Percentiles rank a stretch among this genome's conserved stretches.
phyloP scores from a whole-genome alignment of 805 yeast genomes.

The Komagataella ulmi region DNA sequence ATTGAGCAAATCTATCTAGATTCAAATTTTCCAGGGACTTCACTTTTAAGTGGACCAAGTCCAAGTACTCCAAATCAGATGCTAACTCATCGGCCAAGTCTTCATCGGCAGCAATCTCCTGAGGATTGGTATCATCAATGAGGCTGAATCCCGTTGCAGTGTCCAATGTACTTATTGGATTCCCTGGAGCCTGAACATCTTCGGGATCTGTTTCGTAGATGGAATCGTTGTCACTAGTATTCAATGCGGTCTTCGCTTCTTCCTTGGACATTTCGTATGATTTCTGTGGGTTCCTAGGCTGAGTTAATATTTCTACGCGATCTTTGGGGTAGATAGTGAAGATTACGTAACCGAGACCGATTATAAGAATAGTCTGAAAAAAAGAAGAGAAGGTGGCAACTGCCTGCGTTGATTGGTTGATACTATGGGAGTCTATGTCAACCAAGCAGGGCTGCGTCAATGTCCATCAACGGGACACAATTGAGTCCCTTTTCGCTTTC shows the following conservation, averaged over 20 bases:
- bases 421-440: neutral
- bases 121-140: constrained; percentile 28
- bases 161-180: constrained; percentile 9
- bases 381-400: neutral
- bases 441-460: neutral
- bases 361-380: no score
- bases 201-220: constrained; percentile 3
- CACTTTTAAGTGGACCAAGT: constrained; percentile 60
- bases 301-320: neutral
- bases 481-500: no score
- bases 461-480: neutral
- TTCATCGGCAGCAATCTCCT: constrained; percentile 52
- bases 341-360: neutral
- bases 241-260: neutral
- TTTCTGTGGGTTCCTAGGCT: neutral
- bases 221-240: constrained; percentile 4
- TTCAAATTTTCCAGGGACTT: constrained; percentile 47
- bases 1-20: constrained; percentile 37
- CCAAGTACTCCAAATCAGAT: constrained; percentile 45
- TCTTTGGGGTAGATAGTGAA: neutral
- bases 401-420: neutral
- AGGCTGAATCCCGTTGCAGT: constrained; percentile 14
- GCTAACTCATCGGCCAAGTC: constrained; percentile 47
- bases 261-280: neutral
- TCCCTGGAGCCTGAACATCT: constrained; percentile 3